Conservation (phyloP, 169 alveolate genomes). For the Plasmodium ovale region DNA sequence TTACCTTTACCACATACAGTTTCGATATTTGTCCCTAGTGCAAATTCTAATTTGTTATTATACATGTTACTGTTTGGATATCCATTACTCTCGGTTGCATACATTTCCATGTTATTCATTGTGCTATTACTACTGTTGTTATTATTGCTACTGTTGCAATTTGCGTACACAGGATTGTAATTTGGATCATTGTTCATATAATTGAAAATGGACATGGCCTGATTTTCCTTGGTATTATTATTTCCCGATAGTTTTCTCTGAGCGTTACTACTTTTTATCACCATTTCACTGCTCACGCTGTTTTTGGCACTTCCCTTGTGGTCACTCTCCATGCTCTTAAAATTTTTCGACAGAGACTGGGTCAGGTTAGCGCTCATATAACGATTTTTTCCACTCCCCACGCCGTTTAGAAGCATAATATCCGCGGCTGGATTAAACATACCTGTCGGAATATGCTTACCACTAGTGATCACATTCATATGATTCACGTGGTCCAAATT, state of each 20-base stretch:
- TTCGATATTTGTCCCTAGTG: neutral
- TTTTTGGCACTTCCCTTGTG: constrained; percentile 6
- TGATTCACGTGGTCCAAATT: neutral
- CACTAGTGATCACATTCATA: neutral
- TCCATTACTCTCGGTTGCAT: constrained; percentile 21
- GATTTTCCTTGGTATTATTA: constrained; percentile 45
- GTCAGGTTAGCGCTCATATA: constrained; percentile 9
- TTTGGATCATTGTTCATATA: constrained; percentile 16
- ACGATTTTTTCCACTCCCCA: neutral
- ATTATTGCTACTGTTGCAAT: neutral
- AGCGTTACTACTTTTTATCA: neutral
- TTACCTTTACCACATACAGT: neutral
- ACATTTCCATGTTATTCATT: constrained; percentile 16
- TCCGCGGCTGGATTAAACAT: constrained; percentile 1
- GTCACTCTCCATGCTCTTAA: constrained; percentile 25
- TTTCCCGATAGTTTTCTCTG: neutral
- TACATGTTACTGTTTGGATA: neutral
- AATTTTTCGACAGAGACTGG: constrained; percentile 22
- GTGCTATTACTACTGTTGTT: neutral
- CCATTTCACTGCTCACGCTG: constrained; percentile 15
- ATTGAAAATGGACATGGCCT: constrained; percentile 10
- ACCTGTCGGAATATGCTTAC: neutral
- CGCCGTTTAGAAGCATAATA: neutral
- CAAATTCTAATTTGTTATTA: neutral
- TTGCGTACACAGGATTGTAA: constrained; percentile 32